A percentile compares a stretch with the other conserved stretches of the same genome.
Conservation (phyloP, 352 stramenopile species). For the Pythium apleroticum region DNA sequence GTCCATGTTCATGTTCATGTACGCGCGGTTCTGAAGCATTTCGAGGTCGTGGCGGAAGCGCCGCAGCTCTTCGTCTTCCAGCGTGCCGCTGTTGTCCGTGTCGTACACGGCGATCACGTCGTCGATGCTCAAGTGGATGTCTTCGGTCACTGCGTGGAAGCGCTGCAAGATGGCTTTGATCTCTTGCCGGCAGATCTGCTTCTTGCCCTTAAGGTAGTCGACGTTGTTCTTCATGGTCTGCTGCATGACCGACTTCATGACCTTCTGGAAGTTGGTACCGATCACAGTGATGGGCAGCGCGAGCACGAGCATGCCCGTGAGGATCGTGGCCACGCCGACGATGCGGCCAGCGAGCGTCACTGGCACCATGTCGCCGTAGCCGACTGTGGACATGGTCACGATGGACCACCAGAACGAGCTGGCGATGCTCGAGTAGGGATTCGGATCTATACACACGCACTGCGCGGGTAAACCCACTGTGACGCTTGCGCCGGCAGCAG, state of each 20-base stretch:
- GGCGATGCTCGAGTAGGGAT: conserved; percentile 80
- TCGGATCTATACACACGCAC: conserved; percentile 71
- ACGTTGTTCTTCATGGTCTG: conserved; percentile 80
- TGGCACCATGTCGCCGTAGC: conserved; percentile 86
- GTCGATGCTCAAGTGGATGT: conserved; percentile 74
- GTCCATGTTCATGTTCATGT: conserved; percentile 35
- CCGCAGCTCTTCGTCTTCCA: conserved; percentile 73
- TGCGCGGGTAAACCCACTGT: conserved; percentile 12
- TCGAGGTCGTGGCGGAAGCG: conserved; percentile 73
- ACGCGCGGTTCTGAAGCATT: conserved; percentile 66
- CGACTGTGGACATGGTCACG: conserved; percentile 91
- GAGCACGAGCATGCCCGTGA: conserved; percentile 86
- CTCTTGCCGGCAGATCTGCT: conserved; percentile 67
- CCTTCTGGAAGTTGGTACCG: conserved; percentile 84
- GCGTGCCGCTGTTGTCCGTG: conserved; percentile 71
- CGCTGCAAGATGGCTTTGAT: conserved; percentile 70
- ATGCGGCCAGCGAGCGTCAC: conserved; percentile 73
- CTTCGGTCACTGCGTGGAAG: conserved; percentile 72
- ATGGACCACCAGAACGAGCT: conserved; percentile 89
- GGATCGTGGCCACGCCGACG: conserved; percentile 64
- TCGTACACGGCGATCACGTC: conserved; percentile 83
- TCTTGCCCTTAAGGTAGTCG: conserved; percentile 72
- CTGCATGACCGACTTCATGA: conserved; percentile 80
- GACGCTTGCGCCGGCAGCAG: not conserved
- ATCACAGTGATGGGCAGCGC: conserved; percentile 91